Evolutionary conservation across 495 filamentous ascomycete genomes (phyloP).

Genomic region (Mytilinidion resinicola): DNA sequence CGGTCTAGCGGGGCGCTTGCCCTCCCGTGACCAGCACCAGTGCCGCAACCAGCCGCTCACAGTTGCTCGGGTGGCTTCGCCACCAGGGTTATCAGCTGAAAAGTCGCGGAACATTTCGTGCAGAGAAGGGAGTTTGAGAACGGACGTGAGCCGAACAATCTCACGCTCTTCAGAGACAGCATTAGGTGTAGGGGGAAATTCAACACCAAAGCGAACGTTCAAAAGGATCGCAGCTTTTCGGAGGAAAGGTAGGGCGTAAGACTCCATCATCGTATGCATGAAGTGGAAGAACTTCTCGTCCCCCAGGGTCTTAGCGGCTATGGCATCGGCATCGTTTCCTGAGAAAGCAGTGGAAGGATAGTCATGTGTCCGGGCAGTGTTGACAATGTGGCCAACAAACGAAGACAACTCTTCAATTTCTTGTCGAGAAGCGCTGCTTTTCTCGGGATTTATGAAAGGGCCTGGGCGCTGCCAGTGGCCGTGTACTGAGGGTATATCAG

Average conservation of each 20-base stretch:
- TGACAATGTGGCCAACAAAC: slow-evolving; percentile 13
- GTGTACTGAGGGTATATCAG: neutral
- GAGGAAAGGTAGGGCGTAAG: slow-evolving; percentile 83
- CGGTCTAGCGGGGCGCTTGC: slow-evolving; percentile 15
- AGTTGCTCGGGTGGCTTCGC: slow-evolving; percentile 42
- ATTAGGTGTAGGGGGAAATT: slow-evolving; percentile 71
- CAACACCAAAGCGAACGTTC: slow-evolving; percentile 79
- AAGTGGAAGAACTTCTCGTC: slow-evolving; percentile 32
- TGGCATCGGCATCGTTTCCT: neutral
- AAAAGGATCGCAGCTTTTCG: slow-evolving; percentile 79
- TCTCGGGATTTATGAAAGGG: neutral
- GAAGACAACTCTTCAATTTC: slow-evolving; percentile 10
- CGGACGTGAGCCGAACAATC: slow-evolving; percentile 70
- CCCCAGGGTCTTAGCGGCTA: neutral
- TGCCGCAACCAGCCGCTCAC: slow-evolving; percentile 78
- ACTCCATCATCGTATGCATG: slow-evolving; percentile 53
- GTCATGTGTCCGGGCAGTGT: slow-evolving; percentile 5
- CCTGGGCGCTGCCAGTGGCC: neutral
- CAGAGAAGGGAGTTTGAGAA: slow-evolving; percentile 67
- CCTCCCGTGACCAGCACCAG: slow-evolving; percentile 33
- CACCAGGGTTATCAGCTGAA: slow-evolving; percentile 13
- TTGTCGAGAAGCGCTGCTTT: slow-evolving; percentile 1
- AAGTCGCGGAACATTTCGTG: slow-evolving; percentile 65
- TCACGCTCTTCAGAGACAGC: slow-evolving; percentile 62
- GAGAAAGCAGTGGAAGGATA: neutral